Conservation (phyloP, 257 asterid genomes). For the Nicotiana noctiflora region DNA sequence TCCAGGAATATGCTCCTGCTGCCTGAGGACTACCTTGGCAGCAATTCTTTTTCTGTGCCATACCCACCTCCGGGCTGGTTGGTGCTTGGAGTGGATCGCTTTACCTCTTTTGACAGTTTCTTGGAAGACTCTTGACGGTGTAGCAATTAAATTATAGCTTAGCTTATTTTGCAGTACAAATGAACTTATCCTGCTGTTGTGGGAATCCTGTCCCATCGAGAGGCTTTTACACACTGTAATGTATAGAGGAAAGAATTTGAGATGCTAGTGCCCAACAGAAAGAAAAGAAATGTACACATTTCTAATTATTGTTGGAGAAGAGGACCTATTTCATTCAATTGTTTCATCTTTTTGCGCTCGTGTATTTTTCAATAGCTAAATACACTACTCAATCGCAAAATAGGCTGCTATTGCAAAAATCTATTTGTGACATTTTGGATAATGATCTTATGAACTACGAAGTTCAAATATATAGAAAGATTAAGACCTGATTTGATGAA, state of each 20-base stretch:
- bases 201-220: background rate
- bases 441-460: background rate
- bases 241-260: background rate
- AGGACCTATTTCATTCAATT: background rate
- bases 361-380: background rate
- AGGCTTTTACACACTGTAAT: slow-evolving; percentile 4
- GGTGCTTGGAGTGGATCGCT: slow-evolving; percentile 8
- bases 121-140: background rate
- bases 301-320: background rate
- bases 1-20: slow-evolving; percentile 77
- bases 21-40: slow-evolving; percentile 28
- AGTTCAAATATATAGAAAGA: background rate
- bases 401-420: background rate
- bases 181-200: slow-evolving; percentile 1
- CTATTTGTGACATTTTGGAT: background rate
- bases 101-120: slow-evolving; percentile 1
- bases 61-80: background rate
- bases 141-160: background rate
- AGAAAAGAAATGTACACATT: background rate
- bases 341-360: too few relatives aligned
- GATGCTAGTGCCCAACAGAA: background rate
- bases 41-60: slow-evolving; percentile 34
- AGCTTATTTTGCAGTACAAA: background rate
- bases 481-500: background rate
- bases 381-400: background rate